Base-by-base conservation (phyloP, 345 rosid genomes). In the Eucalyptus polyanthemos region DNA sequence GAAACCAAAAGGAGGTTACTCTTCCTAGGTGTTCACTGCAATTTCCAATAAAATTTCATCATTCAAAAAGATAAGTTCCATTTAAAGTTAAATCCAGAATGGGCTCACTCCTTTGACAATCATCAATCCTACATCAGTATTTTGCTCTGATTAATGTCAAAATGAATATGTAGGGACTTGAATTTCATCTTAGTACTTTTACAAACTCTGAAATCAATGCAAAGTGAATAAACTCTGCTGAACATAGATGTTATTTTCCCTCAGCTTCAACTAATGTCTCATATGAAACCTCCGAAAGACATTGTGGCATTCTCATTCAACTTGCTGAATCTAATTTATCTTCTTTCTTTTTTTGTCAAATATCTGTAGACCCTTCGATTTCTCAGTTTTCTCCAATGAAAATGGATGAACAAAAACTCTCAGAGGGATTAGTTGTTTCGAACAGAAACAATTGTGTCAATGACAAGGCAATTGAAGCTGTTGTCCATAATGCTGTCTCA, bases 351-450 rank as follows among this genome's bases (percentile, higher is more conserved):
- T 87, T 37, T 31, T 58, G 29, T n/a, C 27, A 80, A 87, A 51
- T 83, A 85, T 54, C 87, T 91, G 90, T 92, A 97, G 99, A 97
- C 92, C 98, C 99, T 76, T 96, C 96, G 31, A 93, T 89, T 88
- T 69, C 95, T 88, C 89, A 90, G 49, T 91, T 92, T 54, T 90
- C 94, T 88, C 91, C 91, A 14, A 87, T 50, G 86, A 69, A 29
- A 76, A 90, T 76, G 91, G 93, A 91, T 81, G 88, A 86, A 87
- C 91, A 90, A 88, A 91, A 92, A 88, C 89, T 90, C 88, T 47
- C 67, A 54, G 81, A 89, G 47, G 92, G 65, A 87, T 89, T 25
- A 40, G 76, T 34, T 11, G 69, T 90, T 86, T 87, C 60, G 27
- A 92, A 90, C 51, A 90, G 81, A 87, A 31, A 25, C 90, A 91